Evolutionary conservation across 441 rosid species (phyloP), one percentile per base, ranked within the genome.

Genomic region (Biscutella auriculata): DNA sequence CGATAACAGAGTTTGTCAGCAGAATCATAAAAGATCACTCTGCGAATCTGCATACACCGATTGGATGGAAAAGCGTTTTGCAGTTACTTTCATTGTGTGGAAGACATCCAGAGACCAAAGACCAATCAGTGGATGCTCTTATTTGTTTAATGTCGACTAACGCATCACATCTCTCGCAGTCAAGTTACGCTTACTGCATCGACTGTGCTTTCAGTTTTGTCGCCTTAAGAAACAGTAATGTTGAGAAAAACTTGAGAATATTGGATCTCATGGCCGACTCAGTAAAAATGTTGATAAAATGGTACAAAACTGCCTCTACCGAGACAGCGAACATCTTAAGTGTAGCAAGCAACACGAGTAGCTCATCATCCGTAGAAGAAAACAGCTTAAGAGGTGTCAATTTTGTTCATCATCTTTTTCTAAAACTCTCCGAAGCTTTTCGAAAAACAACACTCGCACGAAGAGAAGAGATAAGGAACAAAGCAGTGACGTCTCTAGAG

Each of bases 61-160:
- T 88, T 15, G 97, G 97, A 4, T 92, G 97, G 95, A 88, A 84
- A 57, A 68, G 85, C n/a, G 81, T 66, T 35, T 77, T 87, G 40
- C 92, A 92, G 67, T 63, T 88, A 52, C 63, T 88, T 49, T 79
- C 88, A 2, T 57, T 83, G 62, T 76, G 92, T 0, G 95, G 98
- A 5, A 75, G 88, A 30, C 85, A 74, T 46, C 80, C 81, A 0
- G 92, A 84, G 53, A 82, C 92, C 5, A 83, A 84, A 35, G 95
- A 84, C 9, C 87, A 70, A 15, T 87, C 83, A 0, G 98, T 88
- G 1, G 87, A 84, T 53, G 69, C 95, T 13, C 71, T 86, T 26
- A 84, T 83, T 67, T 43, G 66, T 53, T 34, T 92, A 60, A 65
- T 88, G 65, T 86, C 95, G 0, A 74, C 67, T 5, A 84, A 81